Evolutionary conservation across 148 eudicot species (phyloP).

Genomic region (Rhododendron griersonianum): DNA sequence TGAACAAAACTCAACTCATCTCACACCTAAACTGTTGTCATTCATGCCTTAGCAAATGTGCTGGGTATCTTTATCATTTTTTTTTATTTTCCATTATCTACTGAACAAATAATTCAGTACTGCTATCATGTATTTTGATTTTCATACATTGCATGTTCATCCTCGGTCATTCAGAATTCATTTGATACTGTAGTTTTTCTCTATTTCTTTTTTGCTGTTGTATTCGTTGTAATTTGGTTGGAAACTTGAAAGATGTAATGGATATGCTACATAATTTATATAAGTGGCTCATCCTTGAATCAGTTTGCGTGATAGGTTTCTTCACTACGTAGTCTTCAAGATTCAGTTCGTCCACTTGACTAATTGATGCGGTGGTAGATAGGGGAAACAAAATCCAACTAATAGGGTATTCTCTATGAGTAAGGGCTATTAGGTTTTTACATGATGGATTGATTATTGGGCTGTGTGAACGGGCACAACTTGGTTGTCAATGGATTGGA

Average conservation of each 20-base stretch:
- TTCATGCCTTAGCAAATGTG: background rate
- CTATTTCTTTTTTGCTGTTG: background rate
- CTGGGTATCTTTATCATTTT: background rate
- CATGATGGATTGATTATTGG: background rate
- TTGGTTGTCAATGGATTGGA: background rate
- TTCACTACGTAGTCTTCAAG: background rate
- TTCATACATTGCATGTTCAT: background rate
- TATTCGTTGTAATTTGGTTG: background rate
- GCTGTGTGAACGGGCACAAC: background rate
- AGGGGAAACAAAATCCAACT: background rate
- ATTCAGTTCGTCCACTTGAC: background rate
- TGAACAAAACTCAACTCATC: background rate
- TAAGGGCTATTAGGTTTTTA: background rate
- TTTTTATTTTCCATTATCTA: background rate
- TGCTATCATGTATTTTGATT: background rate
- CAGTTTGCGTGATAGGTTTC: background rate
- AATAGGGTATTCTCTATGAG: background rate
- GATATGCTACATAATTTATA: background rate
- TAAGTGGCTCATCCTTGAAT: background rate
- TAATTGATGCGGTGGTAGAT: background rate
- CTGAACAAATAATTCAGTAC: slow-evolving; percentile 2
- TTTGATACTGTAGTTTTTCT: background rate
- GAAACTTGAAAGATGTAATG: background rate
- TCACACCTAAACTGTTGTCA: background rate
- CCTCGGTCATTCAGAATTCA: background rate